Evolutionary conservation across 306 rosid genomes (phyloP), one percentile per base, ranked within the genome.

Genomic region (Pyrus pyrifolia): DNA sequence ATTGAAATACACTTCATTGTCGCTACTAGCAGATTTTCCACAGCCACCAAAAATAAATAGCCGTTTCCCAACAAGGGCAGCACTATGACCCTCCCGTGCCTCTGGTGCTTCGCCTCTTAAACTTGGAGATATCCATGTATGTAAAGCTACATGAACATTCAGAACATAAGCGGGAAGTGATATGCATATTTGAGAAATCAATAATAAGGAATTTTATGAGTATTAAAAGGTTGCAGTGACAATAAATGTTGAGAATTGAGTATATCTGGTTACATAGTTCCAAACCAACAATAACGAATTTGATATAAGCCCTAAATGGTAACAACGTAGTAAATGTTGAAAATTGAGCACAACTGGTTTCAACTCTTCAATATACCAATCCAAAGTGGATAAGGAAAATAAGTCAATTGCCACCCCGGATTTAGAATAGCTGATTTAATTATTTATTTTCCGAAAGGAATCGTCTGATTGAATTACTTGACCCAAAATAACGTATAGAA

Each of bases 1-100:
- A 76, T 91, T 96, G 86, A 87, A 96, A 81, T 91, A 91, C 62
- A 87, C 87, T 76, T 92, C 98, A 42, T 84, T 87, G 78, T 83
- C 79, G 71, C 76, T 80, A 79, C 82, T 89, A n/a, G 80, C 70
- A 53, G 96, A 87, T 81, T 96, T 96, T 75, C 99, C 99, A 84
- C 96, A 91, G 52, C 99, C 99, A 33, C 99, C 99, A 92, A 96
- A 96, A 52, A 96, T 79, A 78, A 82, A 91, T 18, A 96, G 79
- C 31, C 99, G 87, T 83, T 81, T 88, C 68, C 98, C 99, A 82
- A 96, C 91, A 45, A 88, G 90, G 21, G 99, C 93, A 58, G 97
- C 92, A 19, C 91, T 86, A 81, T 96, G 99, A 86, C 99, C 99
- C 82, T 96, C 99, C 2, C 98, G 93, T 65, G 98, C 96, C 81